Evolutionary conservation across 306 rosid genomes (phyloP), one percentile per base, ranked within the genome.

Genomic region (Lagenaria siceraria): DNA sequence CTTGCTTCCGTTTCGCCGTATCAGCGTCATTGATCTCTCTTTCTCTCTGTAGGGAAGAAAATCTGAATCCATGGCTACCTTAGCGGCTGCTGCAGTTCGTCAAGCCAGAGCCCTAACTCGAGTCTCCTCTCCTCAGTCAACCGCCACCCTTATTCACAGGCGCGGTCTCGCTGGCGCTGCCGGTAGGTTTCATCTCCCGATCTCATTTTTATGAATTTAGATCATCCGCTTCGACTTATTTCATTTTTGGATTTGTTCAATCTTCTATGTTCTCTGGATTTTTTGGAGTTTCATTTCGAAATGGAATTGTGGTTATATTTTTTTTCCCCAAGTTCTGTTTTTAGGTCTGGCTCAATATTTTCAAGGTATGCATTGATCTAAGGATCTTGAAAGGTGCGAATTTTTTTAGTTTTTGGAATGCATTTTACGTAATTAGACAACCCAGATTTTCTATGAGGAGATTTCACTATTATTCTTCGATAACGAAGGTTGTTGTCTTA

Each of bases 81-180:
- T 90, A 74, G 90, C 89, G 60, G 92, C 90, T 40, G 80, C 87
- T 6, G 92, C 87, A 40, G 93, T 84, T 71, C 96, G 99, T 64
- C 92, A 84, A 85, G 88, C 93, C 49, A 92, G 87, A 42, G 83
- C 87, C 72, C 64, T 90, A 19, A 74, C 76, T 46, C 92, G 97
- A 40, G 35, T 85, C 36, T 84, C 98, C 56, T 38, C 91, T 46
- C 58, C 89, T 36, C 88, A 81, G 56, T 43, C 82, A 0, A 81
- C 86, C 25, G 27, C 87, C 52, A 82, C 64, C 35, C 80, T 89
- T 40, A 73, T 90, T 85, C 96, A 85, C 46, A 86, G 92, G 31
- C 99, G 99, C 11, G 90, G 87, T 48, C 91, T 96, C 7, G 90
- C 99, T 79, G 96, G 90, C 75, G 89, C 96, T 14, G 92, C 98